A percentile compares a stretch with the other conserved stretches of the same genome.
These are phyloP conservation scores for Naumovozyma dairenensis DNA, from an alignment of 805 yeast genomes.

Conservation along the genomic window DNA sequence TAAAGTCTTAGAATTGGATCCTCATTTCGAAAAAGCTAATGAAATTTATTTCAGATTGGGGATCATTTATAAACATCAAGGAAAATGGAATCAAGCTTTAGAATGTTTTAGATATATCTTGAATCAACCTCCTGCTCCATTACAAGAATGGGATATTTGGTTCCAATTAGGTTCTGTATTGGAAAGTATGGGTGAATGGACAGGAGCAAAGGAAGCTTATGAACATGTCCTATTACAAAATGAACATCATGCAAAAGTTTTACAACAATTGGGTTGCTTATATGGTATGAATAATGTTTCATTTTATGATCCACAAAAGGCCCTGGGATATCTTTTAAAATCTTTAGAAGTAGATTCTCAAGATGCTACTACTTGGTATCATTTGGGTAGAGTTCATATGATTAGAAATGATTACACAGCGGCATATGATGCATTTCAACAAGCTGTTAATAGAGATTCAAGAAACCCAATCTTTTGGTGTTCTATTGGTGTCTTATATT, in stretches of 20 bases:
- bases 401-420: conserved; percentile 88
- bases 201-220: conserved; percentile 88
- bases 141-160: conserved; percentile 97
- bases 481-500: conserved; percentile 88
- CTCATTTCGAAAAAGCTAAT: conserved; percentile 89
- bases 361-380: conserved; percentile 97
- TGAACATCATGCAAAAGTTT: conserved; percentile 90
- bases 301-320: conserved; percentile 75
- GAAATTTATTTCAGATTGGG: conserved; percentile 96
- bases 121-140: conserved; percentile 85
- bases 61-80: conserved; percentile 91
- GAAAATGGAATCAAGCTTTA: conserved; percentile 72
- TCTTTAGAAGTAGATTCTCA: conserved; percentile 80
- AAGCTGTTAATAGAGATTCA: conserved; percentile 93
- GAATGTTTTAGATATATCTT: conserved; percentile 93
- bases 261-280: conserved; percentile 92
- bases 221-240: conserved; percentile 83
- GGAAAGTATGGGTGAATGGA: conserved; percentile 87
- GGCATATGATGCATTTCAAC: conserved; percentile 97
- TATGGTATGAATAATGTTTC: conserved; percentile 54
- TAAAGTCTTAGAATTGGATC: conserved; percentile 89
- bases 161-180: conserved; percentile 94
- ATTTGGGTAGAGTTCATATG: conserved; percentile 94
- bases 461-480: conserved; percentile 98
- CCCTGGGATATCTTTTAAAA: conserved; percentile 71